phyloP scores from a whole-genome alignment of 192 early-diverging fungal genomes.

The Coemansia sp. region DNA sequence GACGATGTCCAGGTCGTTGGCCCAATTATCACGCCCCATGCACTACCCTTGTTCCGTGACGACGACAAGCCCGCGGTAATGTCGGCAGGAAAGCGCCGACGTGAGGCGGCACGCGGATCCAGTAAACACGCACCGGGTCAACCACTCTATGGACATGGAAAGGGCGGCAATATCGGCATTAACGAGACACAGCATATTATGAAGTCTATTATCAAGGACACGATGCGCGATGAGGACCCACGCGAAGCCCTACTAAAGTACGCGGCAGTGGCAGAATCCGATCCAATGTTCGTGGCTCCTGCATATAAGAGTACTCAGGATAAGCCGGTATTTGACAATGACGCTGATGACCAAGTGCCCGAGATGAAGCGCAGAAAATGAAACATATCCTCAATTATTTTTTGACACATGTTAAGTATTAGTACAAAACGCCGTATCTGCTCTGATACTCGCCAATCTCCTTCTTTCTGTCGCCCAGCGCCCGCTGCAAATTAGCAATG shows the following conservation, averaged over 20 bases:
- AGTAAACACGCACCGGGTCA: constrained; percentile 63
- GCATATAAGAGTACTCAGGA: constrained; percentile 82
- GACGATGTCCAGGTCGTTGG: constrained; percentile 26
- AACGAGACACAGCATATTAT: constrained; percentile 86
- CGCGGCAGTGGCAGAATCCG: constrained; percentile 74
- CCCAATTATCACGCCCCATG: constrained; percentile 86
- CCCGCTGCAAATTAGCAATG: not conserved
- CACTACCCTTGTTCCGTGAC: constrained; percentile 85
- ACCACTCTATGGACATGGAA: constrained; percentile 79
- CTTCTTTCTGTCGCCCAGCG: not conserved
- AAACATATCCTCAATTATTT: not conserved
- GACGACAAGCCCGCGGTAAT: constrained; percentile 58
- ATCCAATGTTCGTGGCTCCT: constrained; percentile 85
- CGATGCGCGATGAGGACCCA: constrained; percentile 85
- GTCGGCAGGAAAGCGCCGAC: constrained; percentile 67
- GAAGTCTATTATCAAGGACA: constrained; percentile 75
- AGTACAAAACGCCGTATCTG: not conserved
- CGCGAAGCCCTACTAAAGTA: constrained; percentile 88
- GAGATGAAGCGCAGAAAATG: constrained; percentile 52
- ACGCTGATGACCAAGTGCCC: constrained; percentile 17
- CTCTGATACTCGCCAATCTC: not conserved
- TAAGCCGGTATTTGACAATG: constrained; percentile 66
- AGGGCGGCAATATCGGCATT: constrained; percentile 83
- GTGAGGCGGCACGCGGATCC: constrained; percentile 70
- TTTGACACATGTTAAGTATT: no score